Percentiles rank a stretch among this genome's conserved stretches.
Conservation (phyloP, 257 asterid genomes). For the Echium plantagineum region DNA sequence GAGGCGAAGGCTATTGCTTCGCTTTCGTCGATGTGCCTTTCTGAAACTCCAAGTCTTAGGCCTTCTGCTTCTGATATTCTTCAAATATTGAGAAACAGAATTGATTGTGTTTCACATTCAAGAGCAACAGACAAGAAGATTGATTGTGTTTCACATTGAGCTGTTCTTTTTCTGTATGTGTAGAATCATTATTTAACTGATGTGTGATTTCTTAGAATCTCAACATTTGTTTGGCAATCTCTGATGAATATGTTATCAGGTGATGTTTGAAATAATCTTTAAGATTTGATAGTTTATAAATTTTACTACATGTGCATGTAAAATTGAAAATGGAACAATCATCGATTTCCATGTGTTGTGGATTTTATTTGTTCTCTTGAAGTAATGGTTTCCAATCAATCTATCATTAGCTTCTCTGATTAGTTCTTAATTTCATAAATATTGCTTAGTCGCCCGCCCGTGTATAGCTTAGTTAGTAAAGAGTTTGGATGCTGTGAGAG, state of each 20-base stretch:
- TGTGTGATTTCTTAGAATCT: no score
- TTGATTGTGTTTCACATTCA: conserved; percentile 14
- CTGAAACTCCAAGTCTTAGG: conserved; percentile 36
- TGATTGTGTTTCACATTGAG: background rate
- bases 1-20: conserved; percentile 44
- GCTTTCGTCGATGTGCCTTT: conserved; percentile 35
- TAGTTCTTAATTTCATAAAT: no score
- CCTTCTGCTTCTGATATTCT: conserved; percentile 45
- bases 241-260: background rate
- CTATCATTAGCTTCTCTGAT: background rate
- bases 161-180: background rate
- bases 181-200: background rate
- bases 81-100: conserved; percentile 17
- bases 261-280: background rate
- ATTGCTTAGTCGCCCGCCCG: background rate
- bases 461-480: no score
- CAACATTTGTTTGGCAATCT: background rate
- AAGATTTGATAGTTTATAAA: background rate
- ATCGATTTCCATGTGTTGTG: background rate
- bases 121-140: background rate
- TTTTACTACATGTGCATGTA: background rate
- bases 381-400: background rate
- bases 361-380: background rate
- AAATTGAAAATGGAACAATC: no score
- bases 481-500: no score